Base-by-base conservation (phyloP, 208 protist genomes). In the Jaenimonas drosophilae region DNA sequence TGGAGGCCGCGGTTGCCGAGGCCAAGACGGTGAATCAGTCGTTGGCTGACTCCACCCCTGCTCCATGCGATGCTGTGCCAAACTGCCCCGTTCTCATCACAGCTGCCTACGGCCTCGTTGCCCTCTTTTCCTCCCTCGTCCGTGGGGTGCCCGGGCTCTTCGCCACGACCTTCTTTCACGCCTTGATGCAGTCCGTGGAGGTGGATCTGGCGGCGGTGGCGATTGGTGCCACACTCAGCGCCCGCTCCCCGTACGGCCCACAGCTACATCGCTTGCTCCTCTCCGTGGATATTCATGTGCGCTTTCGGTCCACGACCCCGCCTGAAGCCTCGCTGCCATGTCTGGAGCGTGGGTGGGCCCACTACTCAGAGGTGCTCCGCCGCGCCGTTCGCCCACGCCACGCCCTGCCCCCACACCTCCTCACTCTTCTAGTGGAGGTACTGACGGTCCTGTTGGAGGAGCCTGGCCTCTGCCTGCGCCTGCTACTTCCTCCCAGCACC, bases 251-350 rank as follows among this genome's bases (percentile, higher is more conserved):
- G 4, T 27, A 68, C 36, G 56, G 52, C 5, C 23, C 73, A 27
- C 41, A 40, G n/a, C 59, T 90, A 32, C 62, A 82, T 24, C 49
- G 54, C 6, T 55, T 84, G n/a, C 64, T 86, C 33, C 28, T 86
- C 34, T 45, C 25, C 9, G 54, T 49, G 9, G 81, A 90, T 51
- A 36, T 84, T 4, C 48, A 52, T 5, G 54, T 46, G 30, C 72
- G 74, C 32, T 43, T 34, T 34, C 31, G 9, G 31, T 25, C 24
- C 33, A 45, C 1, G 31, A 25, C 23, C 0, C 25, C 29, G 9
- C 27, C 20, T 2, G 16, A 1, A 31, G 1, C 42, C 4, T n/a
- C n/a, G 20, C 49, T 5, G 23, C 12, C 31, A 29, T 64, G 49
- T 30, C 50, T 80, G 19, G 40, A 69, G 33, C 61, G 72, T 0